These are phyloP conservation scores for Fusarium metavorans DNA, from an alignment of 2,329 filamentous ascomycete species.

Conservation along the genomic window DNA sequence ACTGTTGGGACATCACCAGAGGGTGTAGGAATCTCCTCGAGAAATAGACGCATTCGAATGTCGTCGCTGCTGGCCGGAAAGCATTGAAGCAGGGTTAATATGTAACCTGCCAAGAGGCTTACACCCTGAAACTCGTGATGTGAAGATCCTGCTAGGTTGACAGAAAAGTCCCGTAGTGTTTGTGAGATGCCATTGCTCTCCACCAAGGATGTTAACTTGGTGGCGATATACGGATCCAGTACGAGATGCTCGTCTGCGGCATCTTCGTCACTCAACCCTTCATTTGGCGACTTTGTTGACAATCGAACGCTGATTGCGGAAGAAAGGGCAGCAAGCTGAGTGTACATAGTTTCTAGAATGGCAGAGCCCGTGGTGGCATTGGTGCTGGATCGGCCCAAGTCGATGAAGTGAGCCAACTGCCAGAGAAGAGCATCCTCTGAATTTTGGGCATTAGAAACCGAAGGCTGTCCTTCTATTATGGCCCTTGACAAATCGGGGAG, in stretches of 20 bases:
- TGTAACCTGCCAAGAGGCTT: constrained; percentile 85
- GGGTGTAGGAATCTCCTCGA: constrained; percentile 57
- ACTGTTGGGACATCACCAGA: constrained; percentile 68
- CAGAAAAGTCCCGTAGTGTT: constrained; percentile 51
- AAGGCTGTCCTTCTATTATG: constrained; percentile 53
- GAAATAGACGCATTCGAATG: constrained; percentile 93
- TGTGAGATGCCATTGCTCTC: constrained; percentile 78
- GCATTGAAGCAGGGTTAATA: constrained; percentile 84
- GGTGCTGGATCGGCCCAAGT: constrained; percentile 59
- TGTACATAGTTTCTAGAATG: constrained; percentile 65
- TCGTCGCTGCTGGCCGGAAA: constrained; percentile 87
- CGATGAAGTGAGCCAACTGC: constrained; percentile 76
- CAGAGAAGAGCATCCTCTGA: constrained; percentile 65
- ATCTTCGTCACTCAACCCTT: constrained; percentile 23
- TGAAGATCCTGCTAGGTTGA: constrained; percentile 47
- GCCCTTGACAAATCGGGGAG: constrained; percentile 55
- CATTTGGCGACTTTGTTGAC: constrained; percentile 33
- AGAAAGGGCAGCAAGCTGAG: constrained; percentile 65
- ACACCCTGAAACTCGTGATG: constrained; percentile 54
- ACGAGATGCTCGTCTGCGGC: constrained; percentile 31
- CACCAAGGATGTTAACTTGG: constrained; percentile 77
- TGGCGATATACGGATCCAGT: constrained; percentile 69
- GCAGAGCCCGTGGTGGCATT: constrained; percentile 51
- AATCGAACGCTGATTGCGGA: constrained; percentile 63
- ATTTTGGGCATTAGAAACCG: constrained; percentile 36